A percentile compares a stretch with the other conserved stretches of the same genome.
Conservation (phyloP, 176 grass and related monocot species). For the Musa itinerans region DNA sequence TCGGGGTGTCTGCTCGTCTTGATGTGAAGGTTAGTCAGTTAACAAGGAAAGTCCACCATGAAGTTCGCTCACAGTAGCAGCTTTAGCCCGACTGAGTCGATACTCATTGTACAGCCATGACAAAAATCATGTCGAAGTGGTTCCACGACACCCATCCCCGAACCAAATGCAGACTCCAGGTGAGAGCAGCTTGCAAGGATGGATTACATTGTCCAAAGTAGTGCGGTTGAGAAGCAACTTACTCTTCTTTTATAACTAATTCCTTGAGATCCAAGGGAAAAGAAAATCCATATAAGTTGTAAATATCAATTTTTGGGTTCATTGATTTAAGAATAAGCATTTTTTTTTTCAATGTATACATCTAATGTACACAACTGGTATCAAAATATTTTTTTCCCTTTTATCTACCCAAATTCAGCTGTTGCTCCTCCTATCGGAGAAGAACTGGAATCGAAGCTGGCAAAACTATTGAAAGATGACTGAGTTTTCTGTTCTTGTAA, state of each 20-base stretch:
- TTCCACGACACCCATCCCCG: not conserved
- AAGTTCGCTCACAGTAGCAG: conserved; percentile 8
- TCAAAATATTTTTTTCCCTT: no score
- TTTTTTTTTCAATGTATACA: not conserved
- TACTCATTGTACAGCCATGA: conserved; percentile 11
- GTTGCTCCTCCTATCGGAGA: no score
- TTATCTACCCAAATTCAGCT: no score
- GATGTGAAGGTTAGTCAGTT: conserved; percentile 35
- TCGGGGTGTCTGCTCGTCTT: conserved; percentile 62
- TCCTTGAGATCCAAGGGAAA: not conserved
- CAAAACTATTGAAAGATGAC: no score
- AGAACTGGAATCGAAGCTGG: no score
- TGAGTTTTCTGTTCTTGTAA: no score
- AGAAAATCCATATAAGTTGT: not conserved
- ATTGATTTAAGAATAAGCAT: not conserved
- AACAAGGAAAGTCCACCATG: conserved; percentile 34
- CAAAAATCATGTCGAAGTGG: not conserved
- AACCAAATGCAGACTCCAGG: not conserved
- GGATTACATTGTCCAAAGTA: not conserved
- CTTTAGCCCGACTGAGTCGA: not conserved
- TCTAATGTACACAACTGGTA: not conserved
- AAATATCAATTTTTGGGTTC: not conserved
- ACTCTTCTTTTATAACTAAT: not conserved
- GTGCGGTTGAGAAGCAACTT: not conserved
- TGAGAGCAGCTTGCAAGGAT: not conserved